Evolutionary conservation across 176 grass and related monocot species (phyloP), one percentile per base, ranked within the genome.

Genomic region (Cocos nucifera): DNA sequence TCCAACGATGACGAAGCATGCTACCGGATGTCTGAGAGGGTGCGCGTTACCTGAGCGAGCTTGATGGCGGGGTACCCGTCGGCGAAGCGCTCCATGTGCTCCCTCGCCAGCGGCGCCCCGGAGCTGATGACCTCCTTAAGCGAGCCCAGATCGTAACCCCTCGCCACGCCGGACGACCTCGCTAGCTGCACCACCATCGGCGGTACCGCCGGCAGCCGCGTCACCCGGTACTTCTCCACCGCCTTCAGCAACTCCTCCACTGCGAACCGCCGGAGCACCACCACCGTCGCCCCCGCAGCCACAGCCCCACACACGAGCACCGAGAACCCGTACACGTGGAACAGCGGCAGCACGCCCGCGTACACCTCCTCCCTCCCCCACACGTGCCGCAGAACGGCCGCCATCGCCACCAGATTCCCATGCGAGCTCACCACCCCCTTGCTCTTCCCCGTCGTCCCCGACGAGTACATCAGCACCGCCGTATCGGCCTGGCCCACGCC

Each of bases 291-390:
- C 25, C 83, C 78, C 3, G 50, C 25, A 2, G 74, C 67, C 27
- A 72, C 18, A 17, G 70, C 64, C 6, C 77, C 77, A 19, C 69
- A 58, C 0, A 80, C 67, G 62, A 86, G 74, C 49, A 73, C 59
- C 57, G 73, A 74, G 83, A 81, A 81, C 8, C 78, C 83, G 50
- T 70, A 86, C 77, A 77, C 67, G 69, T 86, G 83, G 61, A 69
- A 81, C 69, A 81, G 22, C 5, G 83, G 78, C 59, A 86, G 32
- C 39, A 74, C 78, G 58, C 78, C 81, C 29, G 57, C 78, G 65
- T 78, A 78, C 69, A 78, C 73, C 15, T 86, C 75, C 62, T 32
- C 53, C 39, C 50, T 51, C 6, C 16, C 35, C 83, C 73, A 75
- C 54, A 57, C 22, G 22, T 49, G 49, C 26, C 66, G 56, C 5